Evolutionary conservation across 306 rosid genomes (phyloP).

Genomic region (Crataegus laevigata): DNA sequence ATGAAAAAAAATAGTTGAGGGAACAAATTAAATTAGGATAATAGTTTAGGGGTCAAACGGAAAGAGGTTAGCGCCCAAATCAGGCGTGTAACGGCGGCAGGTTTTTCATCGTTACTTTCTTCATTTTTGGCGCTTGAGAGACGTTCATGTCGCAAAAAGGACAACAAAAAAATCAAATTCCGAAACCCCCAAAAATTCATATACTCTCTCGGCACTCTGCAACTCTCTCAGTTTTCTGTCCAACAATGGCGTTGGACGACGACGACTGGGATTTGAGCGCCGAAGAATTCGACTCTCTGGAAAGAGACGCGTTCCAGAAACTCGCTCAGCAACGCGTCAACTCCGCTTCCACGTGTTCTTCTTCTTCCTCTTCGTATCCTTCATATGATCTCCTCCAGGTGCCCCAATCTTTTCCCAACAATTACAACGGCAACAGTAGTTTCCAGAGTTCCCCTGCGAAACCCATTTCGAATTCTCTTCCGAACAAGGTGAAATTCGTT

Average conservation of each 20-base stretch:
- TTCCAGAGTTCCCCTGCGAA: conserved; percentile 15
- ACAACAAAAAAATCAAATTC: not conserved
- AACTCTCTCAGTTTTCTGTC: not conserved
- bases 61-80: not conserved
- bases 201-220: not conserved
- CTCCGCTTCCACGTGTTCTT: conserved; percentile 11
- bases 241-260: conserved; percentile 43
- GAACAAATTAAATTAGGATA: no score
- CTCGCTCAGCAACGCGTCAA: conserved; percentile 54
- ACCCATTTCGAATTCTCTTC: conserved; percentile 16
- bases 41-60: not conserved
- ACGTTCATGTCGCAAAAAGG: not conserved
- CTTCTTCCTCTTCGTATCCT: conserved; percentile 18
- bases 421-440: conserved; percentile 4
- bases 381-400: not conserved
- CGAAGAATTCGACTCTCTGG: conserved; percentile 78
- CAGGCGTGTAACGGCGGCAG: not conserved
- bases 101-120: not conserved
- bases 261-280: conserved; percentile 63
- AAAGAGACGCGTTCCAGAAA: conserved; percentile 72
- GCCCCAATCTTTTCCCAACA: not conserved
- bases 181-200: not conserved
- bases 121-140: not conserved
- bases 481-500: conserved; percentile 27
- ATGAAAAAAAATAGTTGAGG: no score